Evolutionary conservation across 345 rosid genomes (phyloP), one percentile per base, ranked within the genome.

Genomic region (Eucalyptus melliodora): DNA sequence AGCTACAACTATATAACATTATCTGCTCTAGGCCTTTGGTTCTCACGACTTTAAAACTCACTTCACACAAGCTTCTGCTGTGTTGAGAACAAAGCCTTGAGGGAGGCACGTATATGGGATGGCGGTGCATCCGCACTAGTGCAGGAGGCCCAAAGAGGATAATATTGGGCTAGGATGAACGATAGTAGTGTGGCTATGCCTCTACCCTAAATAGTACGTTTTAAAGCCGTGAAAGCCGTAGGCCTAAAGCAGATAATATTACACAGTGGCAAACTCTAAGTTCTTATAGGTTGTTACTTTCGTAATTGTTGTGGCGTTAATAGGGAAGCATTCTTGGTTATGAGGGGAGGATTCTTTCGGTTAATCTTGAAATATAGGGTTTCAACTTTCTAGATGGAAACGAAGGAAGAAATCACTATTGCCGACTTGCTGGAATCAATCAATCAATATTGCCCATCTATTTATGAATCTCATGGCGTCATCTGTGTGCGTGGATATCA

Each of bases 251-350:
- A 1, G 5, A 53, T 0, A 21, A 19, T 53, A 53, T 53, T 53
- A 21, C 26, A 53, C 0, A 53, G 0, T 19, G 10, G 2, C 8
- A 21, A 1, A 2, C 26, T 53, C 1, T 0, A 4, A 21, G 11
- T 53, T 1, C 11, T 53, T 53, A 53, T 53, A 19, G 26, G 59
- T 53, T 53, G 2, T 60, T 11, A 11, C 31, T 60, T 60, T 8
- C 67, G 5, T 27, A 60, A 60, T 60, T 27, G 67, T 11, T 11
- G 67, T 60, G 67, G 16, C 67, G 1, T 12, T 56, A 56, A 27
- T 27, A 26, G 67, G 67, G 8, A 60, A 60, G 4, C 16, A 26
- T 60, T 12, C 16, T 60, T 60, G 67, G 67, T 27, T 60, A 60
- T 26, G 7, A 60, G 15, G 4, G 67, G 67, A 60, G 67, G 31